Conservation (phyloP, 2,329 filamentous ascomycete genomes). For the Verticillium dahliae region DNA sequence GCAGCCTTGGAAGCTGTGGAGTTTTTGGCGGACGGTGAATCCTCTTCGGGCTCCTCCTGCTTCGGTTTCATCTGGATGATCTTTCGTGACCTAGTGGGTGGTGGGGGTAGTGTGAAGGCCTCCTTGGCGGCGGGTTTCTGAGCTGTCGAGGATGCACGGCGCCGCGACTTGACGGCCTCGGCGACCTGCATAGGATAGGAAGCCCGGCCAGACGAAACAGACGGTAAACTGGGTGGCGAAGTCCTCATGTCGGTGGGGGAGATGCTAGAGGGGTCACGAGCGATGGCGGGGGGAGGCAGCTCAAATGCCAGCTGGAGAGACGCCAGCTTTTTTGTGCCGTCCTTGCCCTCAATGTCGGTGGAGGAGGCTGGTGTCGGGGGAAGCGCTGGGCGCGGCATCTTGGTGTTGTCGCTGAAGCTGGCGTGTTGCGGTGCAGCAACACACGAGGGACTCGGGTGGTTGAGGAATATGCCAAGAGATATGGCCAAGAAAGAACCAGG, state of each 20-base stretch:
- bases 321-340: conserved; percentile 53
- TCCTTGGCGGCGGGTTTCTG: conserved; percentile 43
- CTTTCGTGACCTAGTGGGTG: conserved; percentile 84
- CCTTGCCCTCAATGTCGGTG: conserved; percentile 70
- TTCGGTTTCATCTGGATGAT: conserved; percentile 95
- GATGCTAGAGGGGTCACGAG: conserved; percentile 36
- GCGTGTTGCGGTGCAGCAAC: neutral
- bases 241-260: conserved; percentile 32
- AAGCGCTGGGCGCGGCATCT: conserved; percentile 59
- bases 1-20: conserved; percentile 3
- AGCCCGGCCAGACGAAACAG: conserved; percentile 13
- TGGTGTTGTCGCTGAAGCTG: conserved; percentile 4
- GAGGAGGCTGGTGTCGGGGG: conserved; percentile 76
- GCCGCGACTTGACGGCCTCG: conserved; percentile 46
- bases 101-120: conserved; percentile 78
- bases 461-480: neutral
- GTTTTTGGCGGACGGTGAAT: neutral
- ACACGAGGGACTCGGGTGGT: neutral
- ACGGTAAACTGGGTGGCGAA: conserved; percentile 13
- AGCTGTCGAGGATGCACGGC: conserved; percentile 38
- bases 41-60: conserved; percentile 26
- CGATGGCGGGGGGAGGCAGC: conserved; percentile 69
- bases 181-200: conserved; percentile 41
- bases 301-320: conserved; percentile 64
- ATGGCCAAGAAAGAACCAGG: neutral